phyloP scores from a whole-genome alignment of 1,284 basidiomycete genomes.

The Entoloma clypeatum region DNA sequence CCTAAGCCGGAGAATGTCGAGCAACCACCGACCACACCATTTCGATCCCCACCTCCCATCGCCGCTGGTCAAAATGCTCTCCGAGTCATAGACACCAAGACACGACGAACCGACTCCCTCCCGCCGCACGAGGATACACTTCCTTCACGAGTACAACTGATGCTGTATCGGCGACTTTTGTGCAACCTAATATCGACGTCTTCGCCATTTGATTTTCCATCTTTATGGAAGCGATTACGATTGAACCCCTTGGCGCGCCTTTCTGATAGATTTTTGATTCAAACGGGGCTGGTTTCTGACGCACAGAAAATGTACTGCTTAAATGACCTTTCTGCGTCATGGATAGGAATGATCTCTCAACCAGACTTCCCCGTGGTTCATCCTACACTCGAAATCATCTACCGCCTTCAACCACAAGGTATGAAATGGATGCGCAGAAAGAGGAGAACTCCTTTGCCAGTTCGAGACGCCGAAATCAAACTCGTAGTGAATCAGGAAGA shows the following conservation, averaged over 20 bases:
- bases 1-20: too few species aligned
- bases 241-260: conserved; percentile 47
- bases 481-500: conserved; percentile 28
- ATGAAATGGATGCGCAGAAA: conserved; percentile 4
- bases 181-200: conserved; percentile 44
- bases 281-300: conserved; percentile 40
- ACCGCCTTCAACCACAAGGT: conserved; percentile 39
- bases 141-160: conserved; percentile 73
- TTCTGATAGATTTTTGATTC: conserved; percentile 51
- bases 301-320: conserved; percentile 32
- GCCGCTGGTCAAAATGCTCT: conserved; percentile 28
- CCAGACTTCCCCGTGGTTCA: conserved; percentile 39
- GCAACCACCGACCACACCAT: neutral
- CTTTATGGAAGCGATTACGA: conserved; percentile 50
- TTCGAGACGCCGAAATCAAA: neutral
- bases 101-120: conserved; percentile 50
- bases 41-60: neutral
- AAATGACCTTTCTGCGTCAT: conserved; percentile 32
- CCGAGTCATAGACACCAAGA: conserved; percentile 74
- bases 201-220: conserved; percentile 47
- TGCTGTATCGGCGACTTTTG: conserved; percentile 79
- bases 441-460: conserved; percentile 7
- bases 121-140: conserved; percentile 63
- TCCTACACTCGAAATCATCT: conserved; percentile 44
- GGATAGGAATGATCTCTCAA: conserved; percentile 27